Evolutionary conservation across 1,284 basidiomycete species (phyloP).

Genomic region (Boletus smithii): DNA sequence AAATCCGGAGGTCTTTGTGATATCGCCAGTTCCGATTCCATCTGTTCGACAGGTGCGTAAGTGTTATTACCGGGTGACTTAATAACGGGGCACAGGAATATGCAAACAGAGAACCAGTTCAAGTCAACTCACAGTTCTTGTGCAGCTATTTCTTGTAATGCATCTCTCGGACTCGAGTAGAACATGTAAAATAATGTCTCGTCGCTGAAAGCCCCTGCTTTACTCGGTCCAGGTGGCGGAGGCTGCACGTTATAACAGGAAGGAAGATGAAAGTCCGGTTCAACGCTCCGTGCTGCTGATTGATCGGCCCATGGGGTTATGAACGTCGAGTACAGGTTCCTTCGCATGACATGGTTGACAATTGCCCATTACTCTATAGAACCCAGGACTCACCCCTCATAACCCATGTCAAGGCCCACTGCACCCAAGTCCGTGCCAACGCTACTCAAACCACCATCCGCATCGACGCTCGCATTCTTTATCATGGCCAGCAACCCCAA

Average conservation of each 20-base stretch:
- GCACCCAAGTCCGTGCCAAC: constrained; percentile 92
- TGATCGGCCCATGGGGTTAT: constrained; percentile 97
- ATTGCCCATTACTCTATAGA: constrained; percentile 17
- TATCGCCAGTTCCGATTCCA: constrained; percentile 97
- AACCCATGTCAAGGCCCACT: constrained; percentile 89
- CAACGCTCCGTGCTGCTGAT: constrained; percentile 76
- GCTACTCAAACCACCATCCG: constrained; percentile 81
- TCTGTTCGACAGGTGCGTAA: constrained; percentile 40
- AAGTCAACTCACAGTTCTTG: constrained; percentile 81
- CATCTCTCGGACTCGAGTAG: constrained; percentile 91
- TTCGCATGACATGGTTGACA: constrained; percentile 26
- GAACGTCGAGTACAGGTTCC: constrained; percentile 89
- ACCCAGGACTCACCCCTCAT: constrained; percentile 63
- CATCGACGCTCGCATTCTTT: constrained; percentile 75
- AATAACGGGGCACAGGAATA: neutral
- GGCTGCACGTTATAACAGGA: constrained; percentile 93
- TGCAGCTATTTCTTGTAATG: constrained; percentile 92
- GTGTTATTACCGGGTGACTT: neutral
- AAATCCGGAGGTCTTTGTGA: constrained; percentile 92
- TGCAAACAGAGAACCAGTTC: neutral
- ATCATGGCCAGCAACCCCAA: constrained; percentile 88
- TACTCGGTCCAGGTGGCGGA: constrained; percentile 82
- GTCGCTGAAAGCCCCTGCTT: constrained; percentile 89
- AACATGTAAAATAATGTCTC: constrained; percentile 99
- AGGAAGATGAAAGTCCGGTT: constrained; percentile 91